A percentile compares a stretch with the other conserved stretches of the same genome.
Evolutionary conservation across 331 rosid species (phyloP).

Genomic region (Acacia concinna): DNA sequence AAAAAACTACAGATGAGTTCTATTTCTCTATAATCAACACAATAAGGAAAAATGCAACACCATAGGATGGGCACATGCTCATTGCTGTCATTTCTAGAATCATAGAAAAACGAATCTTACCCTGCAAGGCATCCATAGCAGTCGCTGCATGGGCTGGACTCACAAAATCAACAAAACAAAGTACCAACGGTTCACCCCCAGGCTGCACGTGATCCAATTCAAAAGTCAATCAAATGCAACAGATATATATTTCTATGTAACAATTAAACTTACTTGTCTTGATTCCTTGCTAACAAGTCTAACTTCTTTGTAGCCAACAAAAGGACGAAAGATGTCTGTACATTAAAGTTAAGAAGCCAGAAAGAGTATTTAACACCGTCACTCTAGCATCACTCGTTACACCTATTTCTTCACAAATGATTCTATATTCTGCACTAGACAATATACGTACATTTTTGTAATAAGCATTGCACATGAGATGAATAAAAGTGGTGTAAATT

Average conservation of each 20-base stretch:
- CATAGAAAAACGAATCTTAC: conserved; percentile 47
- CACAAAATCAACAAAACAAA: conserved; percentile 90
- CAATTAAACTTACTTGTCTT: conserved; percentile 71
- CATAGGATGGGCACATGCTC: conserved; percentile 5
- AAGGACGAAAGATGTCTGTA: conserved; percentile 92
- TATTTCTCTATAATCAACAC: conserved; percentile 29
- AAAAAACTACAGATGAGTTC: neutral
- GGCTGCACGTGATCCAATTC: conserved; percentile 64
- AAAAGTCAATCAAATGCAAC: conserved; percentile 35
- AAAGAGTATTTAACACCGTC: neutral
- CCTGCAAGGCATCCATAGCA: conserved; percentile 97
- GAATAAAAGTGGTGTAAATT: neutral
- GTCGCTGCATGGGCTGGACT: conserved; percentile 99
- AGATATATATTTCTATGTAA: conserved; percentile 5
- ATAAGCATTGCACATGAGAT: neutral
- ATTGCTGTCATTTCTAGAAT: conserved; percentile 22
- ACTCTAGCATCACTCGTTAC: neutral
- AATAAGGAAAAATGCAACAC: conserved; percentile 17
- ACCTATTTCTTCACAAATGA: neutral
- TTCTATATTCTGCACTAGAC: neutral
- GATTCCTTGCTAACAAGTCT: conserved; percentile 96
- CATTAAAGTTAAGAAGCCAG: conserved; percentile 45
- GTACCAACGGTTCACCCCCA: conserved; percentile 91
- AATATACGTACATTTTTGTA: neutral
- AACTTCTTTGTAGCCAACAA: conserved; percentile 98